Base-by-base conservation (phyloP, 805 yeast genomes). In the Kluyveromyces lactis region DNA sequence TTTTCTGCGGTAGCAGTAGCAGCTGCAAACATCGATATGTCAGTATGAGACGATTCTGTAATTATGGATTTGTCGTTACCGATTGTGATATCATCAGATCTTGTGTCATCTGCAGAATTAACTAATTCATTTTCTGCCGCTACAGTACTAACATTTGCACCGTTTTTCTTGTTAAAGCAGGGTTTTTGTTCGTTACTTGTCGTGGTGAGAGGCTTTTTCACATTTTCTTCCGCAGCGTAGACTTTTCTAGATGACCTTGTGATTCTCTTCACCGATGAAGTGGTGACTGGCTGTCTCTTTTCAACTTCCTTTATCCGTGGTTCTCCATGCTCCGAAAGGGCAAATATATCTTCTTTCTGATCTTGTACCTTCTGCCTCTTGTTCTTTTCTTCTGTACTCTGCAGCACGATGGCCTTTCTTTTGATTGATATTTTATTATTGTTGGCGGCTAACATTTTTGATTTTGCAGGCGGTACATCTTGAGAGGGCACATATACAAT, bases 401-500 rank as follows among this genome's bases (percentile, higher is more conserved):
- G 26, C 13, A 26, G 31, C n/a, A 39, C 33, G 2, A 34, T 37
- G 15, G 36, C 39, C 21, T 36, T 26, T 18, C 26, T 38, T 26
- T 21, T n/a, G 9, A 29, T 34, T 9, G 13, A 10, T 12, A 32
- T 8, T 19, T 21, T 32, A 8, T 18, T 18, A 11, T 18, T 32
- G 18, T 19, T n/a, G 24, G 21, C 24, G 26, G 35, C 21, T n/a
- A 13, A 18, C 9, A 18, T 7, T 13, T 32, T 32, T 11, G 35
- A 32, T 23, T 24, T 34, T 16, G 29, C 21, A 4, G 30, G n/a
- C n/a, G 37, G 30, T 2, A 34, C 18, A 18, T 47, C 50, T 31
- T 52, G 55, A 2, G 58, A 46, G 10, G 52, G 45, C n/a, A 50
- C 47, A 2, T 45, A 41, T 12, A 50, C 43, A 4, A 46, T 35